Evolutionary conservation across 768 basidiomycete species (phyloP), one percentile per base, ranked within the genome.

Genomic region (Lactarius trivialis): DNA sequence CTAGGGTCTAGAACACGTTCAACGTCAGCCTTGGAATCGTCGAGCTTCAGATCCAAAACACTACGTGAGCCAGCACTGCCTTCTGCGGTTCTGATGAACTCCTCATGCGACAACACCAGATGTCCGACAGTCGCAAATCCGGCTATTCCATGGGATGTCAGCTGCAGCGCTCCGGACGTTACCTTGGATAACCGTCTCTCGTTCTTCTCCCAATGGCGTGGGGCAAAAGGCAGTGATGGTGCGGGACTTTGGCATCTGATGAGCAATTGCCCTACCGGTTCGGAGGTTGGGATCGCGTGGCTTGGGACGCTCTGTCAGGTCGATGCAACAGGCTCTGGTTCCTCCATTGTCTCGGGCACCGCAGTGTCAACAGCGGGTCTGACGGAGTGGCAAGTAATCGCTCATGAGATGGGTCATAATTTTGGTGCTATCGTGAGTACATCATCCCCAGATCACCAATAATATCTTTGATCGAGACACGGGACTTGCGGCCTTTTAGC

Each of bases 241-340:
- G 84, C 81, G 24, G 93, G 92, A 3, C 77, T 96, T 33, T 94
- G 91, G 89, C 92, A 93, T 75, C 76, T 94, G 14, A 88, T 94
- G 86, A 91, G 88, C 65, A 85, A 85, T 28, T 91, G 90, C 67
- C 83, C 86, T 4, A 86, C 87, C 9, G 88, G 88, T n/a, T 80
- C 83, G 11, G 89, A 91, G 73, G 84, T 88, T 39, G 93, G 92
- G 24, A 91, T 94, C 53, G 92, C 92, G 4, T 93, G 91, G 92
- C 81, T 96, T 3, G 89, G 81, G 24, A 90, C 89, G 21, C 71
- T 94, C 73, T 88, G 86, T 69, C 82, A 82, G 67, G 78, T 84
- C 61, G 74, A 72, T 1, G 72, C 84, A 4, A 74, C 81, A 15
- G 82, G 78, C 7, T 75, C 64, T 49, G 70, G 74, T 0, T 77